Percentiles rank a stretch among this genome's conserved stretches.
Evolutionary conservation across 2,329 filamentous ascomycete genomes (phyloP).

Genomic region (Eutypa lata): DNA sequence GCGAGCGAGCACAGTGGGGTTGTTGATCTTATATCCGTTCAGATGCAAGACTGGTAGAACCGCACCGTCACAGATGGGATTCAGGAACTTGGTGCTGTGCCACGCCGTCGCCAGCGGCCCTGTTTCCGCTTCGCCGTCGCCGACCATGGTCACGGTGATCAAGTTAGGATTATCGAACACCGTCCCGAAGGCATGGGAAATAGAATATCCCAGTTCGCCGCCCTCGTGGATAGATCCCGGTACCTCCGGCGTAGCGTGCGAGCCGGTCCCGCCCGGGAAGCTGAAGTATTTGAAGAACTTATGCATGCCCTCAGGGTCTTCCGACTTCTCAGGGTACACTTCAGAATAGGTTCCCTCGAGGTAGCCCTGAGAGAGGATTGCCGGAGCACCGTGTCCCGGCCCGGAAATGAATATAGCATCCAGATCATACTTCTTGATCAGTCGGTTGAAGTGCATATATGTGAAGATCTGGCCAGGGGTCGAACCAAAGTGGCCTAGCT

Average conservation of each 20-base stretch:
- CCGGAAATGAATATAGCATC: slow-evolving; percentile 72
- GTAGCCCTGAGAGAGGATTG: slow-evolving; percentile 72
- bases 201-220: slow-evolving; percentile 77
- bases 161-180: slow-evolving; percentile 74
- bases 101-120: slow-evolving; percentile 75
- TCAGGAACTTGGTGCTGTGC: slow-evolving; percentile 81
- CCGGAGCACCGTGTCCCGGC: slow-evolving; percentile 75
- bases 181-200: slow-evolving; percentile 74
- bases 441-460: slow-evolving; percentile 77
- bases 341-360: slow-evolving; percentile 76
- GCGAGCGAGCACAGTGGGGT: slow-evolving; percentile 70
- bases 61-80: slow-evolving; percentile 73
- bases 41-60: slow-evolving; percentile 75
- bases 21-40: slow-evolving; percentile 85
- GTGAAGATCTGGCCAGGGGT: slow-evolving; percentile 80
- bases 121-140: slow-evolving; percentile 79
- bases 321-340: slow-evolving; percentile 70
- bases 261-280: slow-evolving; percentile 75
- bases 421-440: slow-evolving; percentile 77
- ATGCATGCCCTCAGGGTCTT: slow-evolving; percentile 66
- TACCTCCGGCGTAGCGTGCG: slow-evolving; percentile 75
- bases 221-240: slow-evolving; percentile 76
- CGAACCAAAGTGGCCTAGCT: slow-evolving; percentile 76
- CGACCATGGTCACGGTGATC: slow-evolving; percentile 75
- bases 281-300: slow-evolving; percentile 82